Base-by-base conservation (phyloP, 139 green algal species). In the Ettlia oleoabundans region DNA sequence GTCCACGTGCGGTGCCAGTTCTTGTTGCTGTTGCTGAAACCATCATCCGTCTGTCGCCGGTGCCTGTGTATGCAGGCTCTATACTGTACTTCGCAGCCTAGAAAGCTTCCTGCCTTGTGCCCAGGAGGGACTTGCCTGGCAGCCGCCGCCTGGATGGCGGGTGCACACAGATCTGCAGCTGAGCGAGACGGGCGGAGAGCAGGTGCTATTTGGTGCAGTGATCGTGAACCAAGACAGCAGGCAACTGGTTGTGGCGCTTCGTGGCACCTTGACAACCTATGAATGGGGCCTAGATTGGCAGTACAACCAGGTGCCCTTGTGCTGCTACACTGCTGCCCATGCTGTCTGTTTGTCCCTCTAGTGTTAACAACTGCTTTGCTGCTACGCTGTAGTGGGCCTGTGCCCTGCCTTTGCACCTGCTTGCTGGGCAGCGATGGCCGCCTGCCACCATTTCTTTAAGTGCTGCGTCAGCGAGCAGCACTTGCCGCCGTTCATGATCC, bases 241-340 rank as follows among this genome's bases (percentile, higher is more conserved):
- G 19, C 47, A 78, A 33, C 19, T 78, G 71, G 71, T 66, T 1
- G 71, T 78, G 30, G 71, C 71, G 3, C 1, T 66, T 4, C 32
- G 71, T 0, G 71, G 71, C 21, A 78, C 71, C 19, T 22, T 37
- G 71, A 64, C 53, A 1, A 15, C 32, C 0, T 28, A 21, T 2
- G 47, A 78, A 32, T 78, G 71, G 71, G 32, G 4, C 19, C 53
- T 78, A n/a, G 71, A 78, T 47, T 78, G n/a, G 63, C 30, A 40
- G 30, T 69, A 69, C 63, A 69, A 69, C 63, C 63, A 69, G 63
- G 63, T 69, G 63, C 7, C 18, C 18, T 24, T 38, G 63, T 41
- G 63, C 15, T 58, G 47, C 47, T 10, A 58, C 47, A 58, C 13
- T 58, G 47, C n/a, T n/a, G n/a, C n/a, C n/a, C n/a, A n/a, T n/a